A percentile compares a stretch with the other conserved stretches of the same genome.
Evolutionary conservation across 2,329 filamentous ascomycete genomes (phyloP).

Genomic region (Aurifilum marmelostoma): DNA sequence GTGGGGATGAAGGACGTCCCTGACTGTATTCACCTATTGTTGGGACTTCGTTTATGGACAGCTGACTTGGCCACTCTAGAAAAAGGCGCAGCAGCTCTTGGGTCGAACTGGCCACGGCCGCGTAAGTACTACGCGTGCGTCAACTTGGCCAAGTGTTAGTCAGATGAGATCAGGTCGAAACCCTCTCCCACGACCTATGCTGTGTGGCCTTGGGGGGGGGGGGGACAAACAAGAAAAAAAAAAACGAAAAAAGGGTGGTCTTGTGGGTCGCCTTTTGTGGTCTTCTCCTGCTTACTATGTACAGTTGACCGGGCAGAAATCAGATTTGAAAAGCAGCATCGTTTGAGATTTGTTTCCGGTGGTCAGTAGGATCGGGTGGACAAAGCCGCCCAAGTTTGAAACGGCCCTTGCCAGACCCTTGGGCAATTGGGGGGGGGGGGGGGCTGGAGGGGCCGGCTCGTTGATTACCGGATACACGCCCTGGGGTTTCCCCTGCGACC

Average conservation of each 20-base stretch:
- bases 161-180: neutral
- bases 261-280: neutral
- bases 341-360: conserved; percentile 27
- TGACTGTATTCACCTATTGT: neutral
- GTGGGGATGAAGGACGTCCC: neutral
- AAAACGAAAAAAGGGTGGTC: neutral
- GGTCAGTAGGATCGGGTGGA: conserved; percentile 11
- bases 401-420: conserved; percentile 22
- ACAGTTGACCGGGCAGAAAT: neutral
- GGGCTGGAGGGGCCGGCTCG: neutral
- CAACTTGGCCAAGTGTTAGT: neutral
- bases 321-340: neutral
- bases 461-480: conserved; percentile 12
- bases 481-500: conserved; percentile 3
- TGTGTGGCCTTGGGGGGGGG: neutral
- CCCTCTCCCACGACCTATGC: neutral
- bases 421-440: neutral
- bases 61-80: neutral
- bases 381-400: conserved; percentile 21
- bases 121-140: conserved; percentile 16
- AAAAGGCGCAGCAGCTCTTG: conserved; percentile 12
- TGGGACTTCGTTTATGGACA: neutral
- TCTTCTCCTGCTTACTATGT: neutral
- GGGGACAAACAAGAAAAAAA: neutral
- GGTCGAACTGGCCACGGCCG: conserved; percentile 15